Conservation (phyloP, 1,284 basidiomycete genomes). For the Ganoderma leucocontextum region DNA sequence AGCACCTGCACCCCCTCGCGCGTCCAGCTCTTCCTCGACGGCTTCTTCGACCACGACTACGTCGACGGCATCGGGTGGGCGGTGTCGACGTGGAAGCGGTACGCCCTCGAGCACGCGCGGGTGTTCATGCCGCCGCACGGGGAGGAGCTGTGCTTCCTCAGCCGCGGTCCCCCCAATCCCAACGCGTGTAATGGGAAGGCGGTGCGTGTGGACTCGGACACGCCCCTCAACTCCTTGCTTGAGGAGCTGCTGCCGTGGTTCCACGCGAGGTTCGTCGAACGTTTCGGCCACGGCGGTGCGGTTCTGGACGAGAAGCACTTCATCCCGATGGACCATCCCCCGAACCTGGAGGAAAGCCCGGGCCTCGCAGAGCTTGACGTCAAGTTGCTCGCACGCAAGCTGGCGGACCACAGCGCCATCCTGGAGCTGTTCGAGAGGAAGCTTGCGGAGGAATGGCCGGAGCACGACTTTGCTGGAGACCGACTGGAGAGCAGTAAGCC, state of each 20-base stretch:
- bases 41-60: conserved; percentile 13
- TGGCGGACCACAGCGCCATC: background rate
- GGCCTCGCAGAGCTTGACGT: background rate
- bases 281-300: background rate
- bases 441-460: conserved; percentile 9
- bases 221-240: conserved; percentile 7
- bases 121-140: background rate
- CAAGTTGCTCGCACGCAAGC: background rate
- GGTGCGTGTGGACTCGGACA: background rate
- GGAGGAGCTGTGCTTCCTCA: background rate
- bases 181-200: background rate
- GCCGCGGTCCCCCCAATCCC: background rate
- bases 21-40: conserved; percentile 1
- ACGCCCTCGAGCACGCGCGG: background rate
- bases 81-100: conserved; percentile 1
- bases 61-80: conserved; percentile 5
- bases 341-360: background rate
- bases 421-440: conserved; percentile 1
- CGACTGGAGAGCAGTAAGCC: background rate
- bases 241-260: background rate
- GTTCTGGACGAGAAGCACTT: background rate
- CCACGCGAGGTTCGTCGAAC: background rate
- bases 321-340: background rate
- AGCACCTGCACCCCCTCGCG: background rate
- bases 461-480: conserved; percentile 1